Conservation (phyloP, 2,329 filamentous ascomycete genomes). For the Aspergillus neotritici region DNA sequence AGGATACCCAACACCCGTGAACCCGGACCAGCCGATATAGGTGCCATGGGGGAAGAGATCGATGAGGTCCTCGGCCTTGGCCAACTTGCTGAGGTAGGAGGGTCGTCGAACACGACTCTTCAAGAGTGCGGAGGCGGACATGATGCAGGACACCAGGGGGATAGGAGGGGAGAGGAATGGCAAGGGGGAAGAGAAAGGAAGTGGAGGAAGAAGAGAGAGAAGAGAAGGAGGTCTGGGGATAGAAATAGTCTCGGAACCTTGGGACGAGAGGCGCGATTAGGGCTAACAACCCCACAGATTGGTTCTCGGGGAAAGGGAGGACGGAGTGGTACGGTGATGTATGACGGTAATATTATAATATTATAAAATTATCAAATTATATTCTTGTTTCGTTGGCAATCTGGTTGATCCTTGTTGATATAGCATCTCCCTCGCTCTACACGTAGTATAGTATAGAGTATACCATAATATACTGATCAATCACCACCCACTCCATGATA, state of each 20-base stretch:
- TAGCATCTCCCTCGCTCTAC: too few species aligned
- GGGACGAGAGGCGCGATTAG: too few species aligned
- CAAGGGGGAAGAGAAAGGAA: slow-evolving; percentile 8
- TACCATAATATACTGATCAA: too few species aligned
- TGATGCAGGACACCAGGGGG: slow-evolving; percentile 22
- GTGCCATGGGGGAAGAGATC: slow-evolving; percentile 74
- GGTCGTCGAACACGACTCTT: slow-evolving; percentile 70
- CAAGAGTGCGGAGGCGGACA: slow-evolving; percentile 65
- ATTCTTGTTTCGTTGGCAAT: too few species aligned
- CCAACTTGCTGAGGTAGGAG: slow-evolving; percentile 73
- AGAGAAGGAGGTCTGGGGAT: slow-evolving; percentile 6
- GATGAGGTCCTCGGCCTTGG: slow-evolving; percentile 71
- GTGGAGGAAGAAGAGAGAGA: slow-evolving; percentile 6
- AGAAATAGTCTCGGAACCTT: neutral
- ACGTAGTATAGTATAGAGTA: too few species aligned
- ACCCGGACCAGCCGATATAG: slow-evolving; percentile 89
- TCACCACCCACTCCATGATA: too few species aligned
- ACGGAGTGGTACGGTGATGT: neutral
- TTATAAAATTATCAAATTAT: too few species aligned
- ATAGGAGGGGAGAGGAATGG: neutral
- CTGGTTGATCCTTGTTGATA: too few species aligned
- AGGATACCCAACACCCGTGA: slow-evolving; percentile 84
- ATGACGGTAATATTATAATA: too few species aligned
- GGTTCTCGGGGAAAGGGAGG: neutral
- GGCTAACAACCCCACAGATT: too few species aligned